Evolutionary conservation across 345 rosid species (phyloP).

Genomic region (Lepidium africanum): DNA sequence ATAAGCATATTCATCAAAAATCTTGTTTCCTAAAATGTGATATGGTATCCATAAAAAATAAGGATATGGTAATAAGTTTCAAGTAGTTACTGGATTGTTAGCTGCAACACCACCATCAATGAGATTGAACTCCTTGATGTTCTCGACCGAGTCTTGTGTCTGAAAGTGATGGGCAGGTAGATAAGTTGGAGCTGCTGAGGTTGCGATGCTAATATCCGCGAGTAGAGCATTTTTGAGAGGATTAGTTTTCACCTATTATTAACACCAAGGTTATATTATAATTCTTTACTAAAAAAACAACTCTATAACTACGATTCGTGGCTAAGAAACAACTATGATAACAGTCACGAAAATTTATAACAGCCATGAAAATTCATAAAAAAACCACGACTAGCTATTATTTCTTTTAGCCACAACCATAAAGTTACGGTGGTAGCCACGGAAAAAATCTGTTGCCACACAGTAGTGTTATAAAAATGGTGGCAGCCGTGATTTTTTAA

Average conservation of each 20-base stretch:
- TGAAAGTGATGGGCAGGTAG: constrained; percentile 17
- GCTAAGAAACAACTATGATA: not conserved
- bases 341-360: not conserved
- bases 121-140: constrained; percentile 41
- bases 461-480: no score
- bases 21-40: no score
- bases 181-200: constrained; percentile 21
- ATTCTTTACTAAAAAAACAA: no score
- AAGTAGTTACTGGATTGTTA: constrained; percentile 43
- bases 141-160: constrained; percentile 28
- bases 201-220: constrained; percentile 12
- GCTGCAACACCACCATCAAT: constrained; percentile 77
- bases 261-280: no score
- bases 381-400: no score
- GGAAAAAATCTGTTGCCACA: no score
- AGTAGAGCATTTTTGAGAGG: constrained; percentile 13
- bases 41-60: no score
- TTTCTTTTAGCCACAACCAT: no score
- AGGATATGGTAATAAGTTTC: not conserved
- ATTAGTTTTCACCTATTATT: constrained; percentile 25
- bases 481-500: no score
- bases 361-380: no score
- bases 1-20: not conserved
- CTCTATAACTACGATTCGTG: no score
- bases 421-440: no score